Conservation (phyloP, 2,329 filamentous ascomycete species). For the Lasiodiplodia sp. region DNA sequence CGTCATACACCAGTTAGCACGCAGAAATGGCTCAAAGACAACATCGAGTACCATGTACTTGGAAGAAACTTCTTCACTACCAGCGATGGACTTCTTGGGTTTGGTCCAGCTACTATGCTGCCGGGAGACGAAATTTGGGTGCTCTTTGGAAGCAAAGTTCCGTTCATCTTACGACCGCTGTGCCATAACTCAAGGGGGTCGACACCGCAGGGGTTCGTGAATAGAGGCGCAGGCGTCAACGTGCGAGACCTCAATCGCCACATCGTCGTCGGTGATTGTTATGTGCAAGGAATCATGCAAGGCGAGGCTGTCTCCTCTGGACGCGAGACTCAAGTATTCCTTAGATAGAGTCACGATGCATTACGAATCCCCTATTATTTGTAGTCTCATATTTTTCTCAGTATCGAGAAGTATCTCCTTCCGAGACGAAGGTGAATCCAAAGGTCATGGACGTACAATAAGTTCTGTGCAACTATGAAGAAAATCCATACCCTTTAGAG, state of each 20-base stretch:
- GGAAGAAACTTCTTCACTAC: constrained; percentile 1
- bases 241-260: neutral
- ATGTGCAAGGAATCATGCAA: constrained; percentile 10
- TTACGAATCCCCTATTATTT: rapidly evolving
- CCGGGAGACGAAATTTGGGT: constrained; percentile 8
- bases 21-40: neutral
- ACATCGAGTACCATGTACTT: neutral
- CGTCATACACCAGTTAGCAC: no score
- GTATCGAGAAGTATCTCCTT: no score
- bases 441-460: no score
- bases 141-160: neutral
- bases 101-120: neutral
- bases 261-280: constrained; percentile 7
- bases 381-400: no score
- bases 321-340: no score
- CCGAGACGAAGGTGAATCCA: no score
- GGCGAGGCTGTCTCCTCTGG: neutral
- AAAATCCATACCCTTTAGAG: no score
- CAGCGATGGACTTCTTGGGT: neutral
- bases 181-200: no score
- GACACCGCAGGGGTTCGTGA: neutral
- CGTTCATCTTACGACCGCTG: neutral
- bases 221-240: neutral
- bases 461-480: no score
- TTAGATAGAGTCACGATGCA: no score